Conservation (phyloP, 108 stramenopile species). For the Nannochloropsis salina region DNA sequence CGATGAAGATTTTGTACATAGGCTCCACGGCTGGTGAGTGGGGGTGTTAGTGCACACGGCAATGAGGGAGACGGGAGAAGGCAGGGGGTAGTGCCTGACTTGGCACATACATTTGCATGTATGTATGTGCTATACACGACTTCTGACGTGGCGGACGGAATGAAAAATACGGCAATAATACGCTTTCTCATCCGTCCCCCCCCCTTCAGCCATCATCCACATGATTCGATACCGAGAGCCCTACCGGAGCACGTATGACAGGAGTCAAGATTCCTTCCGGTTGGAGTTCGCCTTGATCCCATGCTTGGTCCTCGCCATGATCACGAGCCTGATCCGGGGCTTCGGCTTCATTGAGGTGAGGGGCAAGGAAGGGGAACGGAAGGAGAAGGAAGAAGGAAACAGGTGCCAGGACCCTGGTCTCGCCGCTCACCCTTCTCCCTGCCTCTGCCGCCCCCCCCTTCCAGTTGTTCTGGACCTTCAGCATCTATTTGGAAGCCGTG, state of each 20-base stretch:
- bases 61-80: conserved; percentile 10
- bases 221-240: conserved; percentile 59
- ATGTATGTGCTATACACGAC: no score
- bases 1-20: conserved; percentile 68
- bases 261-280: conserved; percentile 91
- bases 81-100: neutral
- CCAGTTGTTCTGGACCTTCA: conserved; percentile 86
- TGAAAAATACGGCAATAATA: no score
- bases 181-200: neutral
- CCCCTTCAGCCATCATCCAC: neutral
- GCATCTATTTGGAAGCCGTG: conserved; percentile 86
- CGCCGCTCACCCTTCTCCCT: neutral
- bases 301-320: conserved; percentile 68
- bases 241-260: conserved; percentile 88
- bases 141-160: no score
- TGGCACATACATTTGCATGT: no score
- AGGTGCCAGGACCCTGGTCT: neutral
- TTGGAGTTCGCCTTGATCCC: conserved; percentile 91
- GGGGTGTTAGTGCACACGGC: neutral
- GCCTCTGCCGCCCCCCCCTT: neutral
- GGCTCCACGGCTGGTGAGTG: neutral
- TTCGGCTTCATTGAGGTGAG: conserved; percentile 39
- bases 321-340: conserved; percentile 69
- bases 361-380: neutral
- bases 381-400: neutral